Percentiles rank a stretch among this genome's conserved stretches.
phyloP scores from a whole-genome alignment of 2,329 filamentous ascomycete species.

The Aspergillus caelatus region DNA sequence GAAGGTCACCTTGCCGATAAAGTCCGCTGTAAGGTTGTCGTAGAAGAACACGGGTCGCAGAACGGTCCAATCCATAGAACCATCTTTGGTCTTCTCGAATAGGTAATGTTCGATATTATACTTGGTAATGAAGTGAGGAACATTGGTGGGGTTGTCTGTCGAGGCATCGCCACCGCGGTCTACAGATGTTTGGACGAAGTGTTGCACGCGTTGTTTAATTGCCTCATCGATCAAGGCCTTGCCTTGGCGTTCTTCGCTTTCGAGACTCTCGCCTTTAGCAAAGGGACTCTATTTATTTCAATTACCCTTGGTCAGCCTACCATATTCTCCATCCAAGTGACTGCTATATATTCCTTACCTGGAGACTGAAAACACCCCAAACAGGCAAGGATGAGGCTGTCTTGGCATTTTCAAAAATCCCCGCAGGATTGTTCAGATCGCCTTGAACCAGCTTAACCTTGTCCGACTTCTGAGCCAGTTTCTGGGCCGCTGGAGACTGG shows the following conservation, averaged over 20 bases:
- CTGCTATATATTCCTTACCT: conserved; percentile 40
- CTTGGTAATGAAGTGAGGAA: conserved; percentile 67
- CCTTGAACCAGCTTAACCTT: conserved; percentile 61
- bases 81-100: conserved; percentile 41
- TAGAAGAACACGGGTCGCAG: conserved; percentile 66
- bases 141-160: conserved; percentile 55
- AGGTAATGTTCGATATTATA: conserved; percentile 65
- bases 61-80: conserved; percentile 62
- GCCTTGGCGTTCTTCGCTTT: conserved; percentile 58
- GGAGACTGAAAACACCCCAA: conserved; percentile 66
- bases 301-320: neutral
- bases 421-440: conserved; percentile 55
- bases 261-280: neutral
- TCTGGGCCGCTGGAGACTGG: conserved; percentile 53
- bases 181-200: conserved; percentile 67
- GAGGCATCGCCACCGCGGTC: conserved; percentile 63
- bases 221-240: conserved; percentile 62
- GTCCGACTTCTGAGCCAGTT: conserved; percentile 48
- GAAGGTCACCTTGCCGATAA: conserved; percentile 53
- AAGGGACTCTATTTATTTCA: neutral
- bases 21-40: conserved; percentile 56
- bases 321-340: neutral
- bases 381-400: conserved; percentile 43
- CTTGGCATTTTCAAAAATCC: conserved; percentile 54
- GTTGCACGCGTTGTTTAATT: conserved; percentile 56